Conservation (phyloP, 2,329 filamentous ascomycete species). For the Amesomyces nigricolor region DNA sequence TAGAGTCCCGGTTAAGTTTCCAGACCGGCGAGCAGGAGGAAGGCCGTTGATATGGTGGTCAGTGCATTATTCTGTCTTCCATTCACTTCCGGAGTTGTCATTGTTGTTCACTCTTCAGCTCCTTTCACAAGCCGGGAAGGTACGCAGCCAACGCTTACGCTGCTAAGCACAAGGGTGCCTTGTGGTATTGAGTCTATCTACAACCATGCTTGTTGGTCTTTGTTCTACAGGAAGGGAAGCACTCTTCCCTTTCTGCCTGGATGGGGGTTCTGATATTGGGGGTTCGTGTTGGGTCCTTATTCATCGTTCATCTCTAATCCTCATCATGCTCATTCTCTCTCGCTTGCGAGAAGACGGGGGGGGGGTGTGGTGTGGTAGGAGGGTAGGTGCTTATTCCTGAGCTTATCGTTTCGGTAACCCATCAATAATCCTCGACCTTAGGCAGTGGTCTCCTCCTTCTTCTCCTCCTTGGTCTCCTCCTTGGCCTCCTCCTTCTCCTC, state of each 20-base stretch:
- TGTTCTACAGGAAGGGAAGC: slow-evolving; percentile 3
- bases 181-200: slow-evolving; percentile 21
- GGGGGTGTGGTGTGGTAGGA: background rate
- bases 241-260: slow-evolving; percentile 3
- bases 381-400: slow-evolving; percentile 19
- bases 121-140: background rate
- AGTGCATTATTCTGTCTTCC: slow-evolving; percentile 4
- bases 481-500: slow-evolving; percentile 28
- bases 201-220: slow-evolving; percentile 14
- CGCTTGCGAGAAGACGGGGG: background rate
- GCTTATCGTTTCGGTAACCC: slow-evolving; percentile 18
- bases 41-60: background rate
- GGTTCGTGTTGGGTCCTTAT: background rate
- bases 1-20: no score
- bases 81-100: background rate
- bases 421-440: slow-evolving; percentile 2
- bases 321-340: slow-evolving; percentile 6
- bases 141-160: background rate
- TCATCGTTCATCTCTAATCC: slow-evolving; percentile 1
- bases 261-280: slow-evolving; percentile 2
- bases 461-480: slow-evolving; percentile 23
- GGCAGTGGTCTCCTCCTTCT: slow-evolving; percentile 26
- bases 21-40: background rate
- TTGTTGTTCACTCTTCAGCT: background rate
- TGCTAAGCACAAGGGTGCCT: slow-evolving; percentile 4